A percentile compares a stretch with the other conserved stretches of the same genome.
Evolutionary conservation across 2,329 filamentous ascomycete species (phyloP).

Genomic region (Aspergillus sp.): DNA sequence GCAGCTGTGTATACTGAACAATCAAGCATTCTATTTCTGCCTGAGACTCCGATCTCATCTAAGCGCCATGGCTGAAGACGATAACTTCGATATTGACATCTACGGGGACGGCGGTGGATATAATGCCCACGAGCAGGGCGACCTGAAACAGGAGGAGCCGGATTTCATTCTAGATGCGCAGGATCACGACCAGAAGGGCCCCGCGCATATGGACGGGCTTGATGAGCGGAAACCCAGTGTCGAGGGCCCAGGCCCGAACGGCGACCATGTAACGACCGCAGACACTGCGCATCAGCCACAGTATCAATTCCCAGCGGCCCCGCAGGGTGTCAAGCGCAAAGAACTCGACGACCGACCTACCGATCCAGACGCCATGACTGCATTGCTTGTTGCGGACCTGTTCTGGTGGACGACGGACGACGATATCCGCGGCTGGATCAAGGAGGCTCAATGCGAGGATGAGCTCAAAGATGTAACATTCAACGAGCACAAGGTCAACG

Average conservation of each 20-base stretch:
- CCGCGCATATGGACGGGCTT: constrained; percentile 9
- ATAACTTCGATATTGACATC: constrained; percentile 63
- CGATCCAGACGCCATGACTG: constrained; percentile 55
- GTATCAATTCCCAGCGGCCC: constrained; percentile 25
- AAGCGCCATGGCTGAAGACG: constrained; percentile 48
- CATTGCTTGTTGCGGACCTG: constrained; percentile 78
- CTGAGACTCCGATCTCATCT: constrained; percentile 20
- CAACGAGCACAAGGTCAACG: constrained; percentile 97
- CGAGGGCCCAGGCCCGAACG: constrained; percentile 17
- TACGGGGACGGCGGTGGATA: constrained; percentile 51
- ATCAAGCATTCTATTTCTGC: constrained; percentile 26
- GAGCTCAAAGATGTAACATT: constrained; percentile 91
- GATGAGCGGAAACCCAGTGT: constrained; percentile 16
- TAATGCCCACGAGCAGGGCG: constrained; percentile 40
- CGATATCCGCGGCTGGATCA: constrained; percentile 79
- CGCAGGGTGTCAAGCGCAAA: constrained; percentile 55
- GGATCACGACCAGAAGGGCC: constrained; percentile 21
- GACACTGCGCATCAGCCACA: constrained; percentile 10
- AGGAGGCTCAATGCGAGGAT: constrained; percentile 67
- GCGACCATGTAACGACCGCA: constrained; percentile 14
- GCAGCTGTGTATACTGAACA: constrained; percentile 32
- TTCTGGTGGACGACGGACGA: constrained; percentile 98
- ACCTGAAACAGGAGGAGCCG: constrained; percentile 31
- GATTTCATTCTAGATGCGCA: constrained; percentile 32
- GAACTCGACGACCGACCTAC: constrained; percentile 46